Evolutionary conservation across 805 yeast species (phyloP).

Genomic region (Saccharomycopsis sp.): DNA sequence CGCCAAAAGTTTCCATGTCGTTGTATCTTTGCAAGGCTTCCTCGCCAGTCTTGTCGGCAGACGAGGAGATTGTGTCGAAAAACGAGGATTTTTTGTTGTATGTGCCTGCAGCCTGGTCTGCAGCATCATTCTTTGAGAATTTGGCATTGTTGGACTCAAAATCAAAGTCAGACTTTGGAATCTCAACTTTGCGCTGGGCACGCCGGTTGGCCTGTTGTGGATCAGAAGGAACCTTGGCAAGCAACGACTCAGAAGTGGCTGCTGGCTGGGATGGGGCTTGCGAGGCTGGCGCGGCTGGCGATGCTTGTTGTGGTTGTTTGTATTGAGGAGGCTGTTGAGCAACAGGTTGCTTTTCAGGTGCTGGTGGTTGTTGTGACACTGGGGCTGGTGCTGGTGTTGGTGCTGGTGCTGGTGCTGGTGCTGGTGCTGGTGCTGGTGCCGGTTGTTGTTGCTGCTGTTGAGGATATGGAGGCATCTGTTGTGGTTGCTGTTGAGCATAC

Average conservation of each 20-base stretch:
- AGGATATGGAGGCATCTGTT: constrained; percentile 20
- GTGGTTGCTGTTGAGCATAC: constrained; percentile 20
- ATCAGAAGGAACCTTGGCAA: constrained; percentile 4
- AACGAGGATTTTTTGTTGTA: constrained; percentile 82
- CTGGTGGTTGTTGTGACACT: constrained; percentile 16
- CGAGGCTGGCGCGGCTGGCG: background rate
- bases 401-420: constrained; percentile 16
- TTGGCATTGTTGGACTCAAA: constrained; percentile 67
- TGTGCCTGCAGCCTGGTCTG: constrained; percentile 20
- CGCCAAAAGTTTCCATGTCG: constrained; percentile 21
- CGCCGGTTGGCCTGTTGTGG: constrained; percentile 14
- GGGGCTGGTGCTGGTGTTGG: constrained; percentile 12
- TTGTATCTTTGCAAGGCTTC: constrained; percentile 12
- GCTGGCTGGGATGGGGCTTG: background rate
- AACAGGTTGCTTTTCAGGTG: constrained; percentile 12
- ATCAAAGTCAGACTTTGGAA: constrained; percentile 60
- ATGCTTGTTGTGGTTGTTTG: background rate
- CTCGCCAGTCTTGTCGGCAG: constrained; percentile 33
- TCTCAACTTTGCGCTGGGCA: constrained; percentile 25
- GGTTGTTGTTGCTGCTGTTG: constrained; percentile 11
- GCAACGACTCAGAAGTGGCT: background rate
- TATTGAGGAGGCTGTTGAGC: background rate
- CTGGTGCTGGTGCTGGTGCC: constrained; percentile 9
- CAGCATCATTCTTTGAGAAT: constrained; percentile 43
- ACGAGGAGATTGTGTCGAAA: constrained; percentile 72